These are phyloP conservation scores for Saccharomyces hybrid DNA, from an alignment of 1,139 yeast genomes.

Conservation along the genomic window DNA sequence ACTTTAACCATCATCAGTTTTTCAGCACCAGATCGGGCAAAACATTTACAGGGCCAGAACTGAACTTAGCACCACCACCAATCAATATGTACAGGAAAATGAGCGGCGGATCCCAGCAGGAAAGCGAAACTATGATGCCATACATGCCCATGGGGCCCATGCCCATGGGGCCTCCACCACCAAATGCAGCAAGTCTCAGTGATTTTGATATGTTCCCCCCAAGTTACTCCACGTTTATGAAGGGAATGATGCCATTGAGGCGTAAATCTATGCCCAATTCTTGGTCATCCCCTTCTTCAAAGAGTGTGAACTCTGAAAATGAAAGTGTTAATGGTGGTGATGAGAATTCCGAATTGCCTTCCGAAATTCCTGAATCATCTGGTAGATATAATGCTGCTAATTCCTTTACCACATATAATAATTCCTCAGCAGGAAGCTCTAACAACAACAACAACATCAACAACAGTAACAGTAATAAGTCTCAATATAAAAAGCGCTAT, in stretches of 20 bases:
- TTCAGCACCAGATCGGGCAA: conserved; percentile 9
- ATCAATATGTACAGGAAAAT: conserved; percentile 45
- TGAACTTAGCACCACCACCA: conserved; percentile 69
- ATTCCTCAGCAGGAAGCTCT: conserved; percentile 26
- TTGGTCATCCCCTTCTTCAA: conserved; percentile 12
- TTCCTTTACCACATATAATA: conserved; percentile 22
- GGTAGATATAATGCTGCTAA: conserved; percentile 11
- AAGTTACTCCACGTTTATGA: conserved; percentile 2
- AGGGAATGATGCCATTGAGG: conserved; percentile 4
- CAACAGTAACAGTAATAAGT: conserved; percentile 6
- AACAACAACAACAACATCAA: conserved; percentile 12
- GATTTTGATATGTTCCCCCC: conserved; percentile 2
- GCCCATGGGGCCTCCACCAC: background rate
- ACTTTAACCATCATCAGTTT: conserved; percentile 21
- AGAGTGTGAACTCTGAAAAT: conserved; percentile 11
- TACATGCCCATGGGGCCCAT: conserved; percentile 2
- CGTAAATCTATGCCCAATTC: conserved; percentile 8
- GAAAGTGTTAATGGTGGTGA: conserved; percentile 12
- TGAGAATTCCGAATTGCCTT: conserved; percentile 13
- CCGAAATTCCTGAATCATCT: conserved; percentile 21
- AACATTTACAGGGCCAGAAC: conserved; percentile 34
- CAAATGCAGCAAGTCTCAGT: background rate
- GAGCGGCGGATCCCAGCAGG: conserved; percentile 5
- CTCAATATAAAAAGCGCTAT: conserved; percentile 5
- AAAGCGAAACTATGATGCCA: conserved; percentile 4